Base-by-base conservation (phyloP, 768 basidiomycete species). In the Suillus lakei region DNA sequence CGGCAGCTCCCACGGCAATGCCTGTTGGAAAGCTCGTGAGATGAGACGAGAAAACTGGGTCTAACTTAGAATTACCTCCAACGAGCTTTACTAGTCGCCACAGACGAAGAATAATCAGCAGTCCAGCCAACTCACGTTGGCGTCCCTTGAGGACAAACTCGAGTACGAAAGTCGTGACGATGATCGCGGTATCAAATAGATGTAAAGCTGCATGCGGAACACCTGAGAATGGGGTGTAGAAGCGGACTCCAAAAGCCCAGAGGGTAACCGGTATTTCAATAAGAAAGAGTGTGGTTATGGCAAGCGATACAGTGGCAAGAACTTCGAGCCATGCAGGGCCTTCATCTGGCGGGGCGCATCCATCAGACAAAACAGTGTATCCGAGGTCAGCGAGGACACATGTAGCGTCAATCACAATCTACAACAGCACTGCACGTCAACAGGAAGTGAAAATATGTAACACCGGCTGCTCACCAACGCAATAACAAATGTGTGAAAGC, bases 61-160 rank as follows among this genome's bases (percentile, higher is more conserved):
- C 41, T 38, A 38, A 30, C 16, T 30, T 30, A 7, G 60, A 76
- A 71, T 54, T 64, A 85, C 85, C 86, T 75, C 84, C 84, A 12
- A 92, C 88, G 15, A 95, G 80, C 72, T 93, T 92, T 30, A 94
- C 85, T 38, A 95, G 79, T 30, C 93, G 83, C 93, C 93, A 93
- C 16, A 95, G 75, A 76, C 93, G 92, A 34, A 95, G 79, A 23
- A 91, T 78, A 48, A 95, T 82, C 39, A 95, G 84, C 30, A 95
- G 77, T 7, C 83, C 85, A 1, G 88, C 90, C 26, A 94, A 82
- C 70, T 95, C 91, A 65, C 86, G 79, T 72, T 91, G 90, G 61
- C 78, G 83, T 3, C 93, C 92, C 70, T 83, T 84, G 16, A 95
- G 79, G 10, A 84, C 82, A 8, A 90, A 81, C 74, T 95, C 93